These are phyloP conservation scores for Cyberlindnera samutprakarnensis DNA, from an alignment of 805 yeast species.

Conservation along the genomic window DNA sequence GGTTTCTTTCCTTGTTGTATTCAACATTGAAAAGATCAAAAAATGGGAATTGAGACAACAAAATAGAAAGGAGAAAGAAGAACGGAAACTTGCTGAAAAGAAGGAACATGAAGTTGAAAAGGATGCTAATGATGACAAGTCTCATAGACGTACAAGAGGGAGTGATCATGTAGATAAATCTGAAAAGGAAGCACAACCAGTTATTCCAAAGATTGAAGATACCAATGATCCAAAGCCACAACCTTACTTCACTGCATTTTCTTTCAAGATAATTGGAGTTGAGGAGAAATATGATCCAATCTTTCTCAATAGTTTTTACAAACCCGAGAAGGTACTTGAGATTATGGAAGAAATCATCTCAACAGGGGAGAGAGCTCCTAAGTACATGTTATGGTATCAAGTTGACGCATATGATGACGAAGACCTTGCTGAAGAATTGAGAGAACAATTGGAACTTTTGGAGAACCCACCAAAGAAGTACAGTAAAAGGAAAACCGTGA, in stretches of 20 bases:
- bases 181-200: conserved; percentile 1
- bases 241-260: conserved; percentile 48
- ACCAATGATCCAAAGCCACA: conserved; percentile 25
- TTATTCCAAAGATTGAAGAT: conserved; percentile 4
- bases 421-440: conserved; percentile 51
- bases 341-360: conserved; percentile 56
- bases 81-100: too few relatives aligned
- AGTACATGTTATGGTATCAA: conserved; percentile 74
- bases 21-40: conserved; percentile 19
- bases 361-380: conserved; percentile 52
- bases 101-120: conserved; percentile 21
- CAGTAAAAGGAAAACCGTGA: conserved; percentile 24
- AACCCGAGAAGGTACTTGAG: conserved; percentile 44
- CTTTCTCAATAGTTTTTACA: conserved; percentile 56
- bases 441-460: conserved; percentile 48
- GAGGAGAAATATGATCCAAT: conserved; percentile 61
- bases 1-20: conserved; percentile 29
- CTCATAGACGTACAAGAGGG: conserved; percentile 6
- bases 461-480: conserved; percentile 38
- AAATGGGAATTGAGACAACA: conserved; percentile 16
- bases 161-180: conserved; percentile 6
- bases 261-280: conserved; percentile 57
- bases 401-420: conserved; percentile 72
- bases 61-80: conserved; percentile 15
- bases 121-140: conserved; percentile 8